A percentile compares a stretch with the other conserved stretches of the same genome.
Conservation (phyloP, 805 yeast species). For the Martiniozyma abietophila region DNA sequence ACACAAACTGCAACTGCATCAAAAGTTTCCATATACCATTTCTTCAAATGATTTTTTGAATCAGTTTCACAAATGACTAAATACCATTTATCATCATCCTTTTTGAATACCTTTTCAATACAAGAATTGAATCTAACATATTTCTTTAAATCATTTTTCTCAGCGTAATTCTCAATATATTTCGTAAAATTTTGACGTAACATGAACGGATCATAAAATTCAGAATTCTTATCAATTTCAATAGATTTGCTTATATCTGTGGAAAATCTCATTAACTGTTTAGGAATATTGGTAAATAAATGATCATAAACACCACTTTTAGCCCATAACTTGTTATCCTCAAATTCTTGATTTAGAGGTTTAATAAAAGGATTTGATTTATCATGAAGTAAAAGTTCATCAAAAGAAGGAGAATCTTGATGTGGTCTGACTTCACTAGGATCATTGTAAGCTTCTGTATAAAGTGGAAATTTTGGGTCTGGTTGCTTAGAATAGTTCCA, state of each 20-base stretch:
- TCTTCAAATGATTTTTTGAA: slow-evolving; percentile 13
- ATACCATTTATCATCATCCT: slow-evolving; percentile 26
- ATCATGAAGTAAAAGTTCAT: slow-evolving; percentile 1
- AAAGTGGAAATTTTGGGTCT: slow-evolving; percentile 17
- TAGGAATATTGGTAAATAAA: slow-evolving; percentile 35
- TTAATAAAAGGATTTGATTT: neutral
- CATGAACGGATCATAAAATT: slow-evolving; percentile 14
- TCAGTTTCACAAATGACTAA: slow-evolving; percentile 18
- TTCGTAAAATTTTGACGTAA: slow-evolving; percentile 15
- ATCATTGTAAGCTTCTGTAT: slow-evolving; percentile 8
- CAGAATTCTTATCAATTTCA: slow-evolving; percentile 5
- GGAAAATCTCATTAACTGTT: slow-evolving; percentile 30
- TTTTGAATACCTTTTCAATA: slow-evolving; percentile 23
- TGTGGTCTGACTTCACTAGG: slow-evolving; percentile 13
- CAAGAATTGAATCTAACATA: slow-evolving; percentile 28
- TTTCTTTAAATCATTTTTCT: slow-evolving; percentile 20
- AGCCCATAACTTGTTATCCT: slow-evolving; percentile 6
- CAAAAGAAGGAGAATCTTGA: slow-evolving; percentile 3
- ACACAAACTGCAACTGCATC: slow-evolving; percentile 34
- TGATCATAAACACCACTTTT: slow-evolving; percentile 24
- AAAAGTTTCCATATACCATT: slow-evolving; percentile 33
- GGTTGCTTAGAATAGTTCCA: slow-evolving; percentile 24
- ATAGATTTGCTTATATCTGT: slow-evolving; percentile 21
- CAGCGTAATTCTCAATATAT: slow-evolving; percentile 18
- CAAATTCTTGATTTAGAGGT: neutral